Conservation (phyloP, 1,284 basidiomycete genomes). For the Ceratobasidium sp. region DNA sequence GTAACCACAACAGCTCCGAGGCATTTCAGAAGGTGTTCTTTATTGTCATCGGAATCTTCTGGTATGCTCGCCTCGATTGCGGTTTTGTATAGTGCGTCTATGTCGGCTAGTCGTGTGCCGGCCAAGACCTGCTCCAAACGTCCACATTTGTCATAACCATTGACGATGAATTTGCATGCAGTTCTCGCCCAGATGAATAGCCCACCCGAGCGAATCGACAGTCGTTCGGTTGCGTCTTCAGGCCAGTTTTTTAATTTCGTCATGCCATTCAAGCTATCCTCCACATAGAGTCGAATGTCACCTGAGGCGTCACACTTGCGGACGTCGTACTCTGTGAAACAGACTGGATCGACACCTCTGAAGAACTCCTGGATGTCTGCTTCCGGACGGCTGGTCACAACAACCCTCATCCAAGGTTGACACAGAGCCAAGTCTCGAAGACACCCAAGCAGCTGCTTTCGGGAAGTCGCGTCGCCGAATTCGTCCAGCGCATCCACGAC, state of each 20-base stretch:
- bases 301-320: neutral
- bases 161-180: neutral
- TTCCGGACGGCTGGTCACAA: slow-evolving; percentile 42
- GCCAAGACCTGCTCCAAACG: neutral
- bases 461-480: neutral
- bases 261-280: neutral
- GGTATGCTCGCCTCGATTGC: neutral
- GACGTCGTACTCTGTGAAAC: neutral
- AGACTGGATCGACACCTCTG: no score
- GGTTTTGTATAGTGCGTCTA: neutral
- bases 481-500: slow-evolving; percentile 44
- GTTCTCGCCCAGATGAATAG: slow-evolving; percentile 43
- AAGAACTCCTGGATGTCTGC: slow-evolving; percentile 3
- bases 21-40: neutral
- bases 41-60: neutral
- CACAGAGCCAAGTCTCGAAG: neutral
- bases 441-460: neutral
- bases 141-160: neutral
- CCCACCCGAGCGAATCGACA: neutral
- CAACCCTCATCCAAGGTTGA: neutral
- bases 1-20: neutral
- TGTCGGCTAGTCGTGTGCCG: neutral
- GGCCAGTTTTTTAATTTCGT: neutral
- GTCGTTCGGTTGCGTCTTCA: neutral
- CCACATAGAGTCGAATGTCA: neutral